Evolutionary conservation across 1,284 basidiomycete species (phyloP), one percentile per base, ranked within the genome.

Genomic region (Ustilago cynodontis): DNA sequence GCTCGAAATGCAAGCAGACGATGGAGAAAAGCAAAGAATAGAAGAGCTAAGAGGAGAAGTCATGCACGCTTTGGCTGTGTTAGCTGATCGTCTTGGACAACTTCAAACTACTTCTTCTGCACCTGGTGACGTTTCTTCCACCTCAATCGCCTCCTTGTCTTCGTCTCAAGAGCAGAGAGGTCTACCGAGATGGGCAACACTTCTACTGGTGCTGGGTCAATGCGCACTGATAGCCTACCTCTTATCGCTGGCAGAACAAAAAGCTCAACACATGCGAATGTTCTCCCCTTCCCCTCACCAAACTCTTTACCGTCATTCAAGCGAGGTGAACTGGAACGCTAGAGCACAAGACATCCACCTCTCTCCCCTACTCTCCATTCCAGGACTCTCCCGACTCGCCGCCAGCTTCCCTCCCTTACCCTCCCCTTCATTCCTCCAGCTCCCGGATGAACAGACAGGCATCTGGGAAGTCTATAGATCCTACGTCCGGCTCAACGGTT

Each of bases 251-350:
- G 70, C 70, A 2, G 70, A 72, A 29, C 22, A 33, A 26, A 67
- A 72, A 58, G 70, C 70, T 5, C 39, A 63, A 16, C 65, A 33
- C 28, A 29, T 67, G 41, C 65, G 70, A 4, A 72, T 72, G 70
- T 72, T 45, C 20, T 33, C 37, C 22, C 24, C 43, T 33, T 52
- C 50, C 18, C 26, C 50, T 33, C 18, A 13, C 47, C 28, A 13
- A n/a, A 6, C n/a, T 20, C 16, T 33, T n/a, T 52, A n/a, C 29
- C 29, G 14, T n/a, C 16, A 8, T 2, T 5, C 14, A 5, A 16
- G n/a, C 11, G 39, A 28, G 10, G 29, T 75, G 24, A 56, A 75
- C 13, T 75, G 67, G 72, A 55, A 43, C 20, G 22, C 66, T 2
- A 24, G 33, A 16, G 31, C 59, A 6, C 8, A n/a, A 22, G 59